Conservation (phyloP, 1,284 basidiomycete genomes). For the Fomitopsis palustris region DNA sequence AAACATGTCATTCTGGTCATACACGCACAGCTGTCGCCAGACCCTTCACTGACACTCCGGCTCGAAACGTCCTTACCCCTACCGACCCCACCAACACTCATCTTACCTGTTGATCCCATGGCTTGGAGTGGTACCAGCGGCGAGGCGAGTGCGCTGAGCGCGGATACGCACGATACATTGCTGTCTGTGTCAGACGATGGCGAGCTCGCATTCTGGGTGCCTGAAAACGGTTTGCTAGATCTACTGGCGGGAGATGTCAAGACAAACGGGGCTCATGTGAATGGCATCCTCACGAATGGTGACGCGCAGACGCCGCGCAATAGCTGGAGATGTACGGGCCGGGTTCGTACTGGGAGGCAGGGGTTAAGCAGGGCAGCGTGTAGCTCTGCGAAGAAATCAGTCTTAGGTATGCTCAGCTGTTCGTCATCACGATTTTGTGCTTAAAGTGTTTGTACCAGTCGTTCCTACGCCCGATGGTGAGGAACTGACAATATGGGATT, state of each 20-base stretch:
- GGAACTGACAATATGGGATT: constrained; percentile 93
- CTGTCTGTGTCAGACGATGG: constrained; percentile 74
- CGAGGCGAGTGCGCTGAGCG: constrained; percentile 25
- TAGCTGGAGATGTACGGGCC: constrained; percentile 69
- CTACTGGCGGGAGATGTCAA: constrained; percentile 15
- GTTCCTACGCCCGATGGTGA: constrained; percentile 53
- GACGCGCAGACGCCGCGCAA: constrained; percentile 13
- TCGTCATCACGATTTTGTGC: no score
- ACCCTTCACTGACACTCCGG: constrained; percentile 31
- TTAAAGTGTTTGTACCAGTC: constrained; percentile 35
- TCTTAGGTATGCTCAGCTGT: constrained; percentile 46
- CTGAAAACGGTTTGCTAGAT: constrained; percentile 36
- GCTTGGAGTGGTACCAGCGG: constrained; percentile 62
- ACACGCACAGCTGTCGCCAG: constrained; percentile 7
- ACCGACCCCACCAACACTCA: constrained; percentile 44
- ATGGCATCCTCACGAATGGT: neutral
- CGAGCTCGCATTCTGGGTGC: constrained; percentile 80
- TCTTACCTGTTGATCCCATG: constrained; percentile 89
- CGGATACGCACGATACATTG: constrained; percentile 65
- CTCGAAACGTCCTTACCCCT: constrained; percentile 40
- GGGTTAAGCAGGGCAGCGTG: constrained; percentile 71
- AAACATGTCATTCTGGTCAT: constrained; percentile 19
- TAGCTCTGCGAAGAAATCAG: constrained; percentile 89
- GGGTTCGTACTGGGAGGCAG: constrained; percentile 67
- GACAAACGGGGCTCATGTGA: neutral